Evolutionary conservation across 805 yeast genomes (phyloP), one percentile per base, ranked within the genome.

Genomic region (Metschnikowia kofuensis): DNA sequence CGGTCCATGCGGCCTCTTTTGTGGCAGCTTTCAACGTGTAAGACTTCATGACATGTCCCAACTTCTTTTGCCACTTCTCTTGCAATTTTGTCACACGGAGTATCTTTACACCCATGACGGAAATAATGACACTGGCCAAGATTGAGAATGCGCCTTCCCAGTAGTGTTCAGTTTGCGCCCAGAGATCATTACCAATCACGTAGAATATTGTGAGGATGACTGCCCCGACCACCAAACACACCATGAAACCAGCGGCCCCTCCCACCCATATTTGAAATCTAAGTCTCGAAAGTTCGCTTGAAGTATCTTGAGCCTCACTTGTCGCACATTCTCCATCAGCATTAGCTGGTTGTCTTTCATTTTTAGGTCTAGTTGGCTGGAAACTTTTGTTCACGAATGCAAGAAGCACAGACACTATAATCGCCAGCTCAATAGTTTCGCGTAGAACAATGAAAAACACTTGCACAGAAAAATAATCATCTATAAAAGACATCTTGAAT

Each of bases 101-200:
- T 30, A 75, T 69, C 42, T 72, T 73, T 13, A 73, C 56, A 1
- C 79, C 79, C 79, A 75, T 74, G 11, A 71, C 64, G 6, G 78
- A 70, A 26, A 75, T 75, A 45, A 75, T 72, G 3, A 74, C 54
- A 49, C 76, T 70, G 37, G 79, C 77, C 7, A 74, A 31, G 2
- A 75, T 69, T 13, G 77, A 73, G 48, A 75, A 74, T 2, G 64
- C 58, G 1, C 76, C 77, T 55, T 75, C 79, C 79, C 79, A 75
- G 51, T 73, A 74, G 52, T 74, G 78, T 51, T 75, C 79, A 6
- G 78, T 64, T 8, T 67, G 53, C 1, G 77, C 53, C 79, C 79
- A 75, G 15, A 74, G 55, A 55, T 75, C 79, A 35, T 56, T 69
- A 2, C 76, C 78, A 7, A 75, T 50, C n/a, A 62, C 53, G 50